Percentiles rank a stretch among this genome's conserved stretches.
Conservation (phyloP, 179 eudicot species). For the Heliamphora pulchella region DNA sequence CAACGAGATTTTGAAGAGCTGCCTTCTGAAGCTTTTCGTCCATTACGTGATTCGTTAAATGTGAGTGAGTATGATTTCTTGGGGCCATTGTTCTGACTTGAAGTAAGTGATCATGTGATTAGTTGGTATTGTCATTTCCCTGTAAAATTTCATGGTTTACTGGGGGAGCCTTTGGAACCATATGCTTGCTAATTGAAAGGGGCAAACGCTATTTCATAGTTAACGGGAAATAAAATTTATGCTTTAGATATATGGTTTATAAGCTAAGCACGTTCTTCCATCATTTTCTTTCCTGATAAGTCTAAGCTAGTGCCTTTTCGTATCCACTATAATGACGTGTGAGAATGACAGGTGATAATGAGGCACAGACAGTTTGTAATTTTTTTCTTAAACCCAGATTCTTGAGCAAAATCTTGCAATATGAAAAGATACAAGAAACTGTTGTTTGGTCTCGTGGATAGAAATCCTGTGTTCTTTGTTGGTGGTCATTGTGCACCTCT, state of each 20-base stretch:
- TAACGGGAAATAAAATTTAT: not conserved
- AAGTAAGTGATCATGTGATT: not conserved
- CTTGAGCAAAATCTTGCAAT: not conserved
- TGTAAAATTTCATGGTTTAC: no score
- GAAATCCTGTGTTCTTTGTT: not conserved
- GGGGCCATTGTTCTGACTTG: not conserved
- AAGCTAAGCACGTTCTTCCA: constrained; percentile 8
- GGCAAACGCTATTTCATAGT: not conserved
- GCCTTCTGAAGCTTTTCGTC: constrained; percentile 89
- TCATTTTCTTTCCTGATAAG: not conserved
- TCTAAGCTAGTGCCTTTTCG: not conserved
- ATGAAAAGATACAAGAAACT: not conserved
- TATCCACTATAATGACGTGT: no score
- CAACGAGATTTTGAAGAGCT: constrained; percentile 97
- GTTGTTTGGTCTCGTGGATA: not conserved
- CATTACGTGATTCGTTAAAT: constrained; percentile 77
- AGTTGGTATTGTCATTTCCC: not conserved
- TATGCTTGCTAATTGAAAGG: no score
- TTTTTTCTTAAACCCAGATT: not conserved
- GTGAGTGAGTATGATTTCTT: constrained; percentile 33
- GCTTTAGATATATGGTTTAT: not conserved
- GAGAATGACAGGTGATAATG: no score
- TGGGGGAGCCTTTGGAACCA: no score
- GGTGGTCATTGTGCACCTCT: not conserved
- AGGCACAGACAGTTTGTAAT: not conserved